phyloP scores from a whole-genome alignment of 2,329 filamentous ascomycete genomes.

The Fusarium solani-melongenae region DNA sequence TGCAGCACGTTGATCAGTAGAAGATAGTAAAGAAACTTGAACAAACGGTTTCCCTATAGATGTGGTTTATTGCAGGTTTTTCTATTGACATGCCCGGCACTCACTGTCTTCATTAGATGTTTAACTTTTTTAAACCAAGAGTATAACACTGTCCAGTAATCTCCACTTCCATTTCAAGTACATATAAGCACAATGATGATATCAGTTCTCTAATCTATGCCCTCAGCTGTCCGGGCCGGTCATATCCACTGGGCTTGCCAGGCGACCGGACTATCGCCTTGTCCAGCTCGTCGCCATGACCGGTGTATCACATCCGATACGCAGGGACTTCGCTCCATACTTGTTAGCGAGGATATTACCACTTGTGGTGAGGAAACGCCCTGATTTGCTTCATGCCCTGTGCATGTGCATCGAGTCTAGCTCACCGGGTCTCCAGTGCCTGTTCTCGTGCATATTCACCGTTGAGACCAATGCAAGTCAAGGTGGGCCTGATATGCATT shows the following conservation, averaged over 20 bases:
- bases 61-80: too few species aligned
- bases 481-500: neutral
- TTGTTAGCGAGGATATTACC: neutral
- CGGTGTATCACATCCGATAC: neutral
- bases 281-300: neutral
- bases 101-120: neutral
- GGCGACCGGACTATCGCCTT: neutral
- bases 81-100: neutral
- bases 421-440: neutral
- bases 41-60: too few species aligned
- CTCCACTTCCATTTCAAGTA: neutral
- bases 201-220: neutral
- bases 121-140: neutral
- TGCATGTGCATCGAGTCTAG: neutral
- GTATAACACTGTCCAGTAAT: neutral
- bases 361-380: neutral
- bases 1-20: too few species aligned
- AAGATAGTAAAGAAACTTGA: too few species aligned
- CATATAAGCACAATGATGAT: neutral
- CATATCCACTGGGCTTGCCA: neutral
- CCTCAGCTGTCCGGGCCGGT: neutral
- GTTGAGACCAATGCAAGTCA: neutral
- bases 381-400: neutral
- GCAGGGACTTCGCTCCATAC: neutral
- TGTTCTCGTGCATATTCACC: neutral